Base-by-base conservation (phyloP, 768 basidiomycete genomes). In the Panaeolus papilionaceus region DNA sequence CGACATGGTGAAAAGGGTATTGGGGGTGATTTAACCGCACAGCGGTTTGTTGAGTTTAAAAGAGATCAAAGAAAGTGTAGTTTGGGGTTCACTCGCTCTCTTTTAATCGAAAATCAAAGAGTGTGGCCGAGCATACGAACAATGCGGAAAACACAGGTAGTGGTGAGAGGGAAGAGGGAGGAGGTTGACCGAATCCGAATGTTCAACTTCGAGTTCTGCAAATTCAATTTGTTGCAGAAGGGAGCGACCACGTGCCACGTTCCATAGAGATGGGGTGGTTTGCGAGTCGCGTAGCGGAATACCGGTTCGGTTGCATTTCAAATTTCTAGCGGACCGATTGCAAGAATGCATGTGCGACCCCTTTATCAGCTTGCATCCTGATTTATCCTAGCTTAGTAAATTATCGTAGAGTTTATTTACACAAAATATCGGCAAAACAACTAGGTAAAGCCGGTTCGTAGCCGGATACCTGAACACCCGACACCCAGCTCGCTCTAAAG, bases 191-290 rank as follows among this genome's bases (percentile, higher is more conserved):
- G 33, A 58, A 16, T 58, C 33, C 11, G 54, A 33, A 23, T 33
- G 33, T 33, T 33, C 33, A 33, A 33, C 33, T 33, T 33, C 33
- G 33, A 12, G n/a, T 7, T 23, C 4, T 58, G 54, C 54, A n/a
- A n/a, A n/a, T n/a, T n/a, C n/a, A 58, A 58, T 58, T 58, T 58
- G 54, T 58, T 58, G 20, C 47, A 23, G 20, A 51, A 51, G 33
- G 54, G 28, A 58, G 16, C 54, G 54, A 58, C 26, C 54, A 58
- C 54, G 54, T 58, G 54, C 54, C 26, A 33, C 54, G 20, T 58
- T 51, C 26, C 49, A 28, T 28, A 28, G 54, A 28, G 20, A 28
- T 58, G 54, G 28, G 54, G 54, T 37, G 54, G 54, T 58, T 58
- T 28, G 28, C 54, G 54, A 16, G 11, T 58, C 54, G 54, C 33